Percentiles rank a stretch among this genome's conserved stretches.
Conservation (phyloP, 768 basidiomycete species). For the Polyporus arcularius region DNA sequence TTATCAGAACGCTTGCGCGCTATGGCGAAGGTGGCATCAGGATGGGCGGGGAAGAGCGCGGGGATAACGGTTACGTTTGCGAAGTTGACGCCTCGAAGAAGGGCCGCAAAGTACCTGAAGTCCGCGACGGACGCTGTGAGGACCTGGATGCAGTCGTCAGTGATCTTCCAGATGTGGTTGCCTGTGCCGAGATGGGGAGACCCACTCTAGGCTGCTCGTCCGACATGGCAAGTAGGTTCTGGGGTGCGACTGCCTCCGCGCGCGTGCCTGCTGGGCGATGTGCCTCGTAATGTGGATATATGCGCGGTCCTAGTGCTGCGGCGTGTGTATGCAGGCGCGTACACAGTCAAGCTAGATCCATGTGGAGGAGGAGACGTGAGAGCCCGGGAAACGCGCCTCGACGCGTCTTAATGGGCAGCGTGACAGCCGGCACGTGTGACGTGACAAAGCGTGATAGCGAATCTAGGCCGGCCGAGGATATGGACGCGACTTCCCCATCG, state of each 20-base stretch:
- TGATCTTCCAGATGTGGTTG: conserved; percentile 12
- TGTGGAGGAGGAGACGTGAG: background rate
- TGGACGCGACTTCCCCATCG: conserved; percentile 17
- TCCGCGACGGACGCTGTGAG: conserved; percentile 75
- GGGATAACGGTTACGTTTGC: conserved; percentile 55
- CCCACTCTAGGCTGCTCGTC: conserved; percentile 18
- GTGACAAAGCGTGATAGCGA: conserved; percentile 18
- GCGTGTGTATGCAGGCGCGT: background rate
- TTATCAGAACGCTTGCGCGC: conserved; percentile 78
- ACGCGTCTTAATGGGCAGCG: background rate
- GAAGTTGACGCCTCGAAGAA: conserved; percentile 84
- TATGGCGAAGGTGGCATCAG: conserved; percentile 28
- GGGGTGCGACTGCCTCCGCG: conserved; percentile 8
- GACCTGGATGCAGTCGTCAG: conserved; percentile 39
- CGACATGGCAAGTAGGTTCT: conserved; percentile 19
- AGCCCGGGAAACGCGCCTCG: background rate
- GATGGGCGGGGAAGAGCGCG: background rate
- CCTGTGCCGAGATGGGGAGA: conserved; percentile 14
- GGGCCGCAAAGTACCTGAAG: conserved; percentile 74
- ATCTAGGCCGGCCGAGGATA: conserved; percentile 16
- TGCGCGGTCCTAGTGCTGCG: background rate
- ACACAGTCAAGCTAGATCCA: background rate
- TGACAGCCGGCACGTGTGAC: conserved; percentile 16
- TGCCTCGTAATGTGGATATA: background rate
- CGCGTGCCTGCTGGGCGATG: background rate